These are phyloP conservation scores for Alternaria conjuncta DNA, from an alignment of 2,329 filamentous ascomycete genomes.

Conservation along the genomic window DNA sequence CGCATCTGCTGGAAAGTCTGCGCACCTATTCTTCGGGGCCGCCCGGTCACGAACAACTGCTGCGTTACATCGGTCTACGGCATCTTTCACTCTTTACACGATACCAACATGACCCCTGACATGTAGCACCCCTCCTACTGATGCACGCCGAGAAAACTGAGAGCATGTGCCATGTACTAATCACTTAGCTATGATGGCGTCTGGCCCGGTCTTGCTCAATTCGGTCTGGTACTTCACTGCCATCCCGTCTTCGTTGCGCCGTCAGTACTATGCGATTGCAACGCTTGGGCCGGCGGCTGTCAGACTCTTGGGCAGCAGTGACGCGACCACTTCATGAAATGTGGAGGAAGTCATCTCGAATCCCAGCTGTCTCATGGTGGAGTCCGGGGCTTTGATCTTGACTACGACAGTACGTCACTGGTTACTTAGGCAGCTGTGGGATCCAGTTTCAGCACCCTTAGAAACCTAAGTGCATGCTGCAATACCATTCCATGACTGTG, in stretches of 20 bases:
- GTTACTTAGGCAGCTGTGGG: not conserved
- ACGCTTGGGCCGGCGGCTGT: not conserved
- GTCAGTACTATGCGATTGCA: slow-evolving; percentile 3
- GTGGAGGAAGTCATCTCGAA: not conserved
- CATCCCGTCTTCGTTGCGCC: slow-evolving; percentile 2
- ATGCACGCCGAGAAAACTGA: not conserved
- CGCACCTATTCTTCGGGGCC: not conserved
- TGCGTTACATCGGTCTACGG: slow-evolving; percentile 10
- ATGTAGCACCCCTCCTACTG: not conserved
- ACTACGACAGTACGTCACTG: not conserved
- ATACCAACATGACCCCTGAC: slow-evolving; percentile 5
- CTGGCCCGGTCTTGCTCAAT: not conserved
- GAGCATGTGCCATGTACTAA: not conserved
- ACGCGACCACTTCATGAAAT: slow-evolving; percentile 1
- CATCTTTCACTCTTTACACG: slow-evolving; percentile 7
- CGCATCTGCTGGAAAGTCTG: not conserved
- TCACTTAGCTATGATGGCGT: not conserved
- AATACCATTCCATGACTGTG: not conserved
- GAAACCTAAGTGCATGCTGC: not conserved
- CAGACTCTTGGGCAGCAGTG: not conserved
- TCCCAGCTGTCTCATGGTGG: not conserved
- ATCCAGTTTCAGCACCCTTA: not conserved
- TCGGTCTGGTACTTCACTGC: not conserved
- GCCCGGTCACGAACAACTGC: not conserved
- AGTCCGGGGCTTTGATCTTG: not conserved